Percentiles rank a stretch among this genome's conserved stretches.
These are phyloP conservation scores for Ormosia semicastrata DNA, from an alignment of 306 rosid genomes.

Conservation along the genomic window DNA sequence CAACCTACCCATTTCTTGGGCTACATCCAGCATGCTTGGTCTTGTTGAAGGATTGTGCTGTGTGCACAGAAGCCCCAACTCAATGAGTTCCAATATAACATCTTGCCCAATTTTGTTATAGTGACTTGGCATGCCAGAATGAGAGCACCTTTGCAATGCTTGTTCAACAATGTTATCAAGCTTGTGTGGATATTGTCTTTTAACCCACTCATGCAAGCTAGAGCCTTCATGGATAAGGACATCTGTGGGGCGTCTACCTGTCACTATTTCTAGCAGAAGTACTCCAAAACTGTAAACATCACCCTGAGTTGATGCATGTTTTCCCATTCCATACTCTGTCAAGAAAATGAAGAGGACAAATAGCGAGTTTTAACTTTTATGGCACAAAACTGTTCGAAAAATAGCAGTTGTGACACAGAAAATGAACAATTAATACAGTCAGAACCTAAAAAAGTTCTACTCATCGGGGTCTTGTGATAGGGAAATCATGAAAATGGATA, in stretches of 20 bases:
- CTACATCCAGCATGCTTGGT: conserved; percentile 79
- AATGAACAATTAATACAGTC: not conserved
- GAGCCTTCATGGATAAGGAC: conserved; percentile 62
- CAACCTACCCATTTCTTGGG: conserved; percentile 69
- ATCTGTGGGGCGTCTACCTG: conserved; percentile 80
- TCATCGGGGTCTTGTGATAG: not conserved
- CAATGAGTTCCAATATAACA: conserved; percentile 68
- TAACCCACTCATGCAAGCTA: conserved; percentile 80
- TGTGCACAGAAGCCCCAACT: conserved; percentile 81
- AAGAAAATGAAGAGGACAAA: not conserved
- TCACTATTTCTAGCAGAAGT: conserved; percentile 65
- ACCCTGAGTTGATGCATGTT: conserved; percentile 66
- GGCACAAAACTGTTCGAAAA: conserved; percentile 11
- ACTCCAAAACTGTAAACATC: conserved; percentile 90
- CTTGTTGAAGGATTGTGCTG: conserved; percentile 68
- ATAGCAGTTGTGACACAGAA: not conserved
- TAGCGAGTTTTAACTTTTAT: not conserved
- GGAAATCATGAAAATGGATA: not conserved
- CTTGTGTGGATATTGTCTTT: conserved; percentile 54
- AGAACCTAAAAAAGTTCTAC: not conserved
- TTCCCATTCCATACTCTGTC: conserved; percentile 89
- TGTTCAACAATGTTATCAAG: conserved; percentile 58
- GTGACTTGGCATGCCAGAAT: conserved; percentile 30
- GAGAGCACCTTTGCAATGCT: conserved; percentile 48
- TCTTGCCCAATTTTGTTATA: conserved; percentile 40